phyloP scores from a whole-genome alignment of 306 rosid genomes.

The Castanea sativa region DNA sequence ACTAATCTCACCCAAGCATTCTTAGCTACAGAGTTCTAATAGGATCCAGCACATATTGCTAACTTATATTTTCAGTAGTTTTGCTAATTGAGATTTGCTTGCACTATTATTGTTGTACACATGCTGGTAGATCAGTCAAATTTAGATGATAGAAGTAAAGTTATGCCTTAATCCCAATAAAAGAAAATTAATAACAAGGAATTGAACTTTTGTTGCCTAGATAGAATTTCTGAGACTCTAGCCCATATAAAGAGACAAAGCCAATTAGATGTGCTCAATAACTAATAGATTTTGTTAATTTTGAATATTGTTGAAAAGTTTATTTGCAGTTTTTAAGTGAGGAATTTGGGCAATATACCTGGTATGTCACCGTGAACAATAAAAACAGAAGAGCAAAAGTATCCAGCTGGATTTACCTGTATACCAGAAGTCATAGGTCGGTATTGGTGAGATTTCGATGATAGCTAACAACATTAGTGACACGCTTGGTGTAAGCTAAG shows the following conservation, averaged over 20 bases:
- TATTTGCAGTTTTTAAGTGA: background rate
- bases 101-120: background rate
- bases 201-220: background rate
- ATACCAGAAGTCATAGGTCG: slow-evolving; percentile 11
- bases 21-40: no score
- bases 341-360: background rate
- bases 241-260: no score
- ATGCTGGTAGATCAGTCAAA: background rate
- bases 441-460: slow-evolving; percentile 21
- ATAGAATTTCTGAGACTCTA: no score
- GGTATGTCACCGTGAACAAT: background rate
- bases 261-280: background rate
- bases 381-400: background rate
- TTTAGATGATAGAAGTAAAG: background rate
- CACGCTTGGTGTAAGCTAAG: slow-evolving; percentile 6
- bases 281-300: background rate
- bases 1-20: no score
- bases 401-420: background rate
- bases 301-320: background rate
- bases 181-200: background rate
- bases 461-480: slow-evolving; percentile 4
- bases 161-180: no score
- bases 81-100: background rate
- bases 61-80: background rate
- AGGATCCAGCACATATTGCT: background rate